A percentile compares a stretch with the other conserved stretches of the same genome.
Evolutionary conservation across 129 eudicot species (phyloP).

Genomic region (Rutidosis leptorrhynchoides): DNA sequence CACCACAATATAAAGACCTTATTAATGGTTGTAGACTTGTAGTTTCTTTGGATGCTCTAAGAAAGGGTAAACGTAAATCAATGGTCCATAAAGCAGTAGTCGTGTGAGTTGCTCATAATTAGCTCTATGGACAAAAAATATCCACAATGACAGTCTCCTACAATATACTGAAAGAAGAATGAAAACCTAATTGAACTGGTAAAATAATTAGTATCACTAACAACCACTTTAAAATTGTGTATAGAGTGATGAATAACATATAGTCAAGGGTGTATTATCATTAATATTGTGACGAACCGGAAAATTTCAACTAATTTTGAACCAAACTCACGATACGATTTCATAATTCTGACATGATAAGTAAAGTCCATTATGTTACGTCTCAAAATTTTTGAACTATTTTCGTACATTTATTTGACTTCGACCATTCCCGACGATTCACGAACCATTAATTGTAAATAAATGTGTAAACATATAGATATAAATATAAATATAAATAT

Average conservation of each 20-base stretch:
- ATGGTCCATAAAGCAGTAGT: constrained; percentile 9
- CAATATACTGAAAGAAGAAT: not conserved
- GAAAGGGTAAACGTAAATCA: not conserved
- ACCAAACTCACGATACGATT: too few relatives aligned
- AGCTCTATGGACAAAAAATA: not conserved
- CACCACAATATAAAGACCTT: not conserved
- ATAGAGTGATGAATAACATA: constrained; percentile 3
- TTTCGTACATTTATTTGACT: too few relatives aligned
- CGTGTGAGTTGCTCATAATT: not conserved
- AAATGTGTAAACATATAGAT: too few relatives aligned
- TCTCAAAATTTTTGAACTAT: too few relatives aligned
- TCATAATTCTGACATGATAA: too few relatives aligned
- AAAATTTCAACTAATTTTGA: too few relatives aligned
- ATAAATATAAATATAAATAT: too few relatives aligned
- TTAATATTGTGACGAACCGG: too few relatives aligned
- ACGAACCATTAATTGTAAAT: too few relatives aligned
- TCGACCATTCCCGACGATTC: too few relatives aligned
- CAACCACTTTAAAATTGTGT: not conserved
- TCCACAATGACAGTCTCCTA: constrained; percentile 7
- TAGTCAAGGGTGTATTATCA: constrained; percentile 3
- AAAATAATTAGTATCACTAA: not conserved
- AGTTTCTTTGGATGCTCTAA: not conserved
- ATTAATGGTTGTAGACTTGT: not conserved
- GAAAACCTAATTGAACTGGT: not conserved
- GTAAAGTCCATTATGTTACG: too few relatives aligned